Conservation (phyloP, 2,329 filamentous ascomycete genomes). For the Stachybotrys chlorohalonatus region DNA sequence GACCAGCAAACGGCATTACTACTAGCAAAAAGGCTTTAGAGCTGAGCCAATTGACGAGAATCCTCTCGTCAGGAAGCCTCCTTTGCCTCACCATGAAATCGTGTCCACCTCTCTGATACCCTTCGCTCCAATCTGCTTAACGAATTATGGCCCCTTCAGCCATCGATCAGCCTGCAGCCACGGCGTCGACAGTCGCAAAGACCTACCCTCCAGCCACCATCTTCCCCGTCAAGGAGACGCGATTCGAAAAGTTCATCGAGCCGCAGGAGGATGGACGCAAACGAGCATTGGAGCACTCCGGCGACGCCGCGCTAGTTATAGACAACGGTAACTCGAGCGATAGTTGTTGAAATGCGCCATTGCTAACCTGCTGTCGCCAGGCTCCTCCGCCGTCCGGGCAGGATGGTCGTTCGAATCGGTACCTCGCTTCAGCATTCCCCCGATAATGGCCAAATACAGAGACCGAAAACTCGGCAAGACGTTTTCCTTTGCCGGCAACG, state of each 20-base stretch:
- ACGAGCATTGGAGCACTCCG: slow-evolving; percentile 50
- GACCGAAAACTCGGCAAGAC: slow-evolving; percentile 90
- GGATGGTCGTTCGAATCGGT: slow-evolving; percentile 88
- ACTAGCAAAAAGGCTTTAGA: slow-evolving; percentile 5
- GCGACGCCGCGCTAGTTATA: slow-evolving; percentile 77
- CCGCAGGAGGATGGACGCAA: slow-evolving; percentile 60
- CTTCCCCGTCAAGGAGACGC: slow-evolving; percentile 52
- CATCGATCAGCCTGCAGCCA: slow-evolving; percentile 31
- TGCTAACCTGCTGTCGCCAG: slow-evolving; percentile 31
- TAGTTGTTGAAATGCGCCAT: too few species aligned
- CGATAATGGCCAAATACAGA: slow-evolving; percentile 89
- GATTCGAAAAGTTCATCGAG: slow-evolving; percentile 46
- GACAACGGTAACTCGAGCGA: slow-evolving; percentile 67
- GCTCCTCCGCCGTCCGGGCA: slow-evolving; percentile 79
- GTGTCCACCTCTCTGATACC: slow-evolving; percentile 3
- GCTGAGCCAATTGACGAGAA: slow-evolving; percentile 14
- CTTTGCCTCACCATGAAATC: slow-evolving; percentile 3
- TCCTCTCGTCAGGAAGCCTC: not conserved
- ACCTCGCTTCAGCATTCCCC: slow-evolving; percentile 74
- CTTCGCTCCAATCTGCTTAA: not conserved
- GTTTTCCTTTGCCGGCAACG: slow-evolving; percentile 83
- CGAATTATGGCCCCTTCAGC: slow-evolving; percentile 44
- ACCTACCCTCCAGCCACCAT: slow-evolving; percentile 45
- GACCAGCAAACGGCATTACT: slow-evolving; percentile 9
- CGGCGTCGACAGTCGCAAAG: slow-evolving; percentile 25